These are phyloP conservation scores for Quercus lobata DNA, from an alignment of 331 rosid genomes.

Conservation along the genomic window DNA sequence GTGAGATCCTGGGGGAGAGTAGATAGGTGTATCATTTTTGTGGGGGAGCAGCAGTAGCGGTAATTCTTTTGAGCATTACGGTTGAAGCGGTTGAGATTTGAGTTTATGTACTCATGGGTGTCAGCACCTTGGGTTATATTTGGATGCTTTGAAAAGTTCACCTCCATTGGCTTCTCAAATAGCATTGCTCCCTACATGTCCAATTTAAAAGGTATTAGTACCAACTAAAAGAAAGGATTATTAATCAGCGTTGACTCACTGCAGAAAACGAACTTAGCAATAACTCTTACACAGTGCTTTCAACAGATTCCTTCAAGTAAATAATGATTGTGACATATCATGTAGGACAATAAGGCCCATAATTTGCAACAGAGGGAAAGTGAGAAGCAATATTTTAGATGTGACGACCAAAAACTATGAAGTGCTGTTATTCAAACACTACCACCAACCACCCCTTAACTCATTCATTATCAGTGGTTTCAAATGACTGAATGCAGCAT, in stretches of 20 bases:
- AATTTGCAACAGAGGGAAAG: background rate
- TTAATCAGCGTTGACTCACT: background rate
- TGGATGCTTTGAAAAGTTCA: constrained; percentile 87
- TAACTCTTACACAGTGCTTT: background rate
- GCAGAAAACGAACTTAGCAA: background rate
- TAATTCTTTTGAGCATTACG: constrained; percentile 97
- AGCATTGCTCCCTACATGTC: constrained; percentile 68
- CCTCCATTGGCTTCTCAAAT: constrained; percentile 90
- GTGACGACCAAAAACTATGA: background rate
- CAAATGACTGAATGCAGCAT: no score
- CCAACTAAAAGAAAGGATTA: background rate
- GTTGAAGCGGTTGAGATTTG: constrained; percentile 95
- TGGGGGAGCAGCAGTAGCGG: constrained; percentile 96
- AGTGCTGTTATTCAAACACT: no score
- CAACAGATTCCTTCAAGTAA: background rate
- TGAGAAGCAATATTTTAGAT: background rate
- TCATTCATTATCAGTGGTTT: no score
- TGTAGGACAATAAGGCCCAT: background rate
- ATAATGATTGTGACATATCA: background rate
- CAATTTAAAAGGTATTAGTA: constrained; percentile 11
- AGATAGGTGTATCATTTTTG: constrained; percentile 87
- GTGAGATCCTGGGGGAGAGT: constrained; percentile 84
- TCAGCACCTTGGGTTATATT: constrained; percentile 92
- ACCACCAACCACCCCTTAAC: no score
- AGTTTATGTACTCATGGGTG: constrained; percentile 79